Percentiles rank a stretch among this genome's conserved stretches.
These are phyloP conservation scores for Plicaturopsis crispa DNA, from an alignment of 768 basidiomycete species.

Conservation along the genomic window DNA sequence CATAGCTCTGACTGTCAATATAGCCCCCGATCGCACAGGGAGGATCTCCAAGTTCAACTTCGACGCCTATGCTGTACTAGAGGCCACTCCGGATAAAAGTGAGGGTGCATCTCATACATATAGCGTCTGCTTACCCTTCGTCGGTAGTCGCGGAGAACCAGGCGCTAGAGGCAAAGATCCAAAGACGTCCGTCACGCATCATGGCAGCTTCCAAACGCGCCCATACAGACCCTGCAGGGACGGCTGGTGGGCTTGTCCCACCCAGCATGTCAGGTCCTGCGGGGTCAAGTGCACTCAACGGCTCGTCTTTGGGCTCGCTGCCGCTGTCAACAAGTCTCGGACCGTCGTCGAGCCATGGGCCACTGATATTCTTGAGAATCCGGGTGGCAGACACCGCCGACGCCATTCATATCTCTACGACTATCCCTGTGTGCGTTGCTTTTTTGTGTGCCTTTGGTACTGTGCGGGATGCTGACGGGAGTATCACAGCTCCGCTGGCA, in stretches of 20 bases:
- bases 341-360: constrained; percentile 67
- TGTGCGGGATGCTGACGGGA: background rate
- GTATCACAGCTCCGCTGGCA: constrained; percentile 66
- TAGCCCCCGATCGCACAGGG: constrained; percentile 85
- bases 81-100: constrained; percentile 69
- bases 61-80: constrained; percentile 82
- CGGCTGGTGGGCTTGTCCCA: constrained; percentile 25
- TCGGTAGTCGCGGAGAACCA: constrained; percentile 67
- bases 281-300: constrained; percentile 37
- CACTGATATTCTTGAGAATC: constrained; percentile 78
- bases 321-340: constrained; percentile 60
- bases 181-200: constrained; percentile 71
- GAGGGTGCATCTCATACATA: constrained; percentile 12
- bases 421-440: constrained; percentile 67
- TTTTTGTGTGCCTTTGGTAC: background rate
- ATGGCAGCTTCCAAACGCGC: constrained; percentile 54
- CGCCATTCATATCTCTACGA: constrained; percentile 80
- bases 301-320: constrained; percentile 33
- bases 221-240: constrained; percentile 37
- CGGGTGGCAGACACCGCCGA: constrained; percentile 77
- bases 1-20: constrained; percentile 7
- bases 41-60: constrained; percentile 86
- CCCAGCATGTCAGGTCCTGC: constrained; percentile 29
- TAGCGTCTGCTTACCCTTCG: constrained; percentile 1
- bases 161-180: constrained; percentile 70